These are phyloP conservation scores for Penicillium riverlandense DNA, from an alignment of 495 filamentous ascomycete species.

Conservation along the genomic window DNA sequence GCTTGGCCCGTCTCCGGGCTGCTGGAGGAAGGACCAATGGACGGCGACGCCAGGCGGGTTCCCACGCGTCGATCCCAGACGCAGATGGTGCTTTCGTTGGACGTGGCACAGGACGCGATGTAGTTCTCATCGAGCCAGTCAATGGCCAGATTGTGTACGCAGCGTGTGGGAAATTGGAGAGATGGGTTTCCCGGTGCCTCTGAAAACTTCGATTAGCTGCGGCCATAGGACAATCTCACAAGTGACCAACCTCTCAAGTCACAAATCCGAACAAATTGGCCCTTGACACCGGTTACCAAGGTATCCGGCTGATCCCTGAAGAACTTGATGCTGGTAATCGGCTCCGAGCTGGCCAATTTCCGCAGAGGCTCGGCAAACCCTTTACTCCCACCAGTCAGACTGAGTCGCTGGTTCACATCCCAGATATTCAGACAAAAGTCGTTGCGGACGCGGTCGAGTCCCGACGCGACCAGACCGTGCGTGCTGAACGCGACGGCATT, in stretches of 20 bases:
- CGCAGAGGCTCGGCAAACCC: constrained; percentile 53
- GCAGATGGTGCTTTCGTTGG: constrained; percentile 61
- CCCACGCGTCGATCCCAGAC: constrained; percentile 84
- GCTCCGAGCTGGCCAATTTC: constrained; percentile 74
- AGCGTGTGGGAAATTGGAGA: constrained; percentile 66
- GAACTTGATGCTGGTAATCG: constrained; percentile 86
- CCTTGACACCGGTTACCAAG: constrained; percentile 74
- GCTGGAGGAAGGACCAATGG: constrained; percentile 28
- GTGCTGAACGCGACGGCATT: constrained; percentile 88
- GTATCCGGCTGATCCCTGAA: constrained; percentile 79
- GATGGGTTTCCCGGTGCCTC: constrained; percentile 49
- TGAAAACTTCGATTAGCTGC: constrained; percentile 9
- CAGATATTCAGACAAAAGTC: constrained; percentile 92
- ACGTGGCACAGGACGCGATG: constrained; percentile 77
- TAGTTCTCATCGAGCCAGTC: constrained; percentile 89
- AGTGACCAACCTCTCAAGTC: constrained; percentile 68
- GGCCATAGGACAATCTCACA: neutral
- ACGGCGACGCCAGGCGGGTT: constrained; percentile 35
- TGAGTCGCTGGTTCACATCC: constrained; percentile 69
- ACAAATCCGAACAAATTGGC: constrained; percentile 82
- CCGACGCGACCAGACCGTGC: constrained; percentile 72
- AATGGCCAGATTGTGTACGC: constrained; percentile 85
- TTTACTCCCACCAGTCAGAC: constrained; percentile 25
- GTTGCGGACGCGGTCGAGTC: constrained; percentile 83
- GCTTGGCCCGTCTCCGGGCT: constrained; percentile 26